These are phyloP conservation scores for Sclerotinia sclerotiorum DNA, from an alignment of 2,329 filamentous ascomycete species.

Conservation along the genomic window DNA sequence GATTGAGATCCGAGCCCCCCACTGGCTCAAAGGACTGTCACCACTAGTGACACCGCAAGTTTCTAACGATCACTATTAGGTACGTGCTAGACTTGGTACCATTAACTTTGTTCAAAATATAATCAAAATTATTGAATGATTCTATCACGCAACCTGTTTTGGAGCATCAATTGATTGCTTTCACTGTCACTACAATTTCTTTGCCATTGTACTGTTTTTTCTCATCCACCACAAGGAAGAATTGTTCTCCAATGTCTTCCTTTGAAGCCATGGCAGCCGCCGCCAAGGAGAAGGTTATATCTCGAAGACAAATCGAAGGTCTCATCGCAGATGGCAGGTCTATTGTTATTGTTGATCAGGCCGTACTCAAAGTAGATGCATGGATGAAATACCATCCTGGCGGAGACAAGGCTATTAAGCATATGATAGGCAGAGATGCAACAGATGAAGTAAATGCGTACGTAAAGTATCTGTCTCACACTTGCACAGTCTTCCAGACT, in stretches of 20 bases:
- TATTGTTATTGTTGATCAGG: constrained; percentile 77
- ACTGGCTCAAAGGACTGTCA: constrained; percentile 3
- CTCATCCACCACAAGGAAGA: background rate
- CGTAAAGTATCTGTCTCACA: constrained; percentile 39
- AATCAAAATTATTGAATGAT: background rate
- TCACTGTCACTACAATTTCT: background rate
- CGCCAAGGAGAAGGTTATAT: constrained; percentile 45
- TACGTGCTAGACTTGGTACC: background rate
- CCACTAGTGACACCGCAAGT: constrained; percentile 6
- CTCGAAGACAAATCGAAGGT: constrained; percentile 69
- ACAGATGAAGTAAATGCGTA: constrained; percentile 93
- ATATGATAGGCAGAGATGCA: constrained; percentile 92
- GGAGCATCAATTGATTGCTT: constrained; percentile 12
- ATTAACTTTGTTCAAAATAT: constrained; percentile 4
- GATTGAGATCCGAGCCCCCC: background rate
- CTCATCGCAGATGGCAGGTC: constrained; percentile 79
- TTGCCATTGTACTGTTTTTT: background rate
- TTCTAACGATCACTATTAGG: background rate
- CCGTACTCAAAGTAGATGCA: constrained; percentile 82
- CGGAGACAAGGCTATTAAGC: constrained; percentile 83
- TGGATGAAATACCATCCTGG: constrained; percentile 92
- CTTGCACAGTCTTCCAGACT: background rate
- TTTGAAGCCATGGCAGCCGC: constrained; percentile 18
- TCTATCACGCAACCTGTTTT: background rate
- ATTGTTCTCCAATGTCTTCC: constrained; percentile 22